Base-by-base conservation (phyloP, 768 basidiomycete species). In the Russula emetica region DNA sequence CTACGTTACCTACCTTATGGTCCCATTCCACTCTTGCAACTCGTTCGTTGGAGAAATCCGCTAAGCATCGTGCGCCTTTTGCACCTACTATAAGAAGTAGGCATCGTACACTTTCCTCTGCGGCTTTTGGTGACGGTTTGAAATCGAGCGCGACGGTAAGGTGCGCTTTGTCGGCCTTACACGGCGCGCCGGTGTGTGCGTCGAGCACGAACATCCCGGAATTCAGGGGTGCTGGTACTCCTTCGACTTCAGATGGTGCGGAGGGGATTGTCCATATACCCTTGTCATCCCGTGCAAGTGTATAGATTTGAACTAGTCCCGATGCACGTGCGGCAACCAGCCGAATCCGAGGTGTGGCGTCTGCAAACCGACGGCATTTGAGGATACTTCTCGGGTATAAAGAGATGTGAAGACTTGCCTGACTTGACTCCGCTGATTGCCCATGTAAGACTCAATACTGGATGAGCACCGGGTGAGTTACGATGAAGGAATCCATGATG, bases 11-110 rank as follows among this genome's bases (percentile, higher is more conserved):
- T 16, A 72, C 69, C 69, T 83, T 85, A 49, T 69, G 72, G 22
- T 77, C 76, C 84, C 89, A 86, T 22, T 92, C 88, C 1, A 78
- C 80, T 72, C 83, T 89, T 5, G 80, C 83, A 22, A 92, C 73
- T 51, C 82, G 78, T 16, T 89, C 83, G 3, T 90, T 90, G 52
- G 78, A 83, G 42, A 91, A 77, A 69, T 87, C 81, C 5, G 80
- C 73, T 52, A 79, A 77, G 56, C 78, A 79, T 64, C 84, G 78
- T 2, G 82, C 86, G 58, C 85, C 84, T 68, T 83, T 87, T 11
- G 74, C 72, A 22, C 86, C 85, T 14, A 82, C 81, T 1, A 79
- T 76, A 0, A 90, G 75, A 78, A 80, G 79, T 38, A 83, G 71
- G 66, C 76, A 78, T 52, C 75, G 64, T 14, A 69, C 71, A 22